A percentile compares a stretch with the other conserved stretches of the same genome.
These are phyloP conservation scores for Dysphania ambrosioides DNA, from an alignment of 148 eudicot species.

Conservation along the genomic window DNA sequence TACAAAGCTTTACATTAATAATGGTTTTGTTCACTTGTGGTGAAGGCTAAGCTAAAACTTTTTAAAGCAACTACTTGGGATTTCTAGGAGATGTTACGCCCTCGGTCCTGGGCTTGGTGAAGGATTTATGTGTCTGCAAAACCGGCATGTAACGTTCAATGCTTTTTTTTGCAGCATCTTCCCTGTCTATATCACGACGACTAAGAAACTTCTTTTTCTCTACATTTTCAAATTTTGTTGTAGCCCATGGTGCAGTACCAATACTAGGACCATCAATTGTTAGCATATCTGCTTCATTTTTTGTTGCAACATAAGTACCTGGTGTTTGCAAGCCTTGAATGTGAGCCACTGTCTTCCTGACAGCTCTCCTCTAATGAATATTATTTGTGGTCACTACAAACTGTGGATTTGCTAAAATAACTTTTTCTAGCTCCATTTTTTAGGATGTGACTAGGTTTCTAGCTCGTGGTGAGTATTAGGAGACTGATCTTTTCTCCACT, in stretches of 20 bases:
- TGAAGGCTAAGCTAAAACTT: background rate
- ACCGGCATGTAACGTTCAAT: constrained; percentile 49
- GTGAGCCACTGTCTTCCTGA: no score
- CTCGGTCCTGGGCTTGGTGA: constrained; percentile 45
- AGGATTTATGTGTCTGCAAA: constrained; percentile 58
- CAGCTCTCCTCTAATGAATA: no score
- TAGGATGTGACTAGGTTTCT: no score
- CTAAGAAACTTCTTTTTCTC: constrained; percentile 69
- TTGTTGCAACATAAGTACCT: no score
- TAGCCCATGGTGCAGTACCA: constrained; percentile 82
- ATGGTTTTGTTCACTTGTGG: background rate
- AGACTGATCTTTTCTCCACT: no score
- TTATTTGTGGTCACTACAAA: no score
- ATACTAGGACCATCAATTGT: constrained; percentile 64
- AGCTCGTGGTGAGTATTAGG: no score
- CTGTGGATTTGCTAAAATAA: no score
- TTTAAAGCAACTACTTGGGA: constrained; percentile 14
- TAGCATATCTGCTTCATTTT: constrained; percentile 67
- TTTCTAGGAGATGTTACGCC: constrained; percentile 22
- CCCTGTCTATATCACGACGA: constrained; percentile 57
- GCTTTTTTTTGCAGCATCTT: constrained; percentile 46
- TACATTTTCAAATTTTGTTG: constrained; percentile 77
- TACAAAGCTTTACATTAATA: constrained; percentile 8
- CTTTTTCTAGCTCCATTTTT: no score
- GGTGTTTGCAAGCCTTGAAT: no score